Evolutionary conservation across 805 yeast genomes (phyloP).

Genomic region (Teunomyces funiuensis): DNA sequence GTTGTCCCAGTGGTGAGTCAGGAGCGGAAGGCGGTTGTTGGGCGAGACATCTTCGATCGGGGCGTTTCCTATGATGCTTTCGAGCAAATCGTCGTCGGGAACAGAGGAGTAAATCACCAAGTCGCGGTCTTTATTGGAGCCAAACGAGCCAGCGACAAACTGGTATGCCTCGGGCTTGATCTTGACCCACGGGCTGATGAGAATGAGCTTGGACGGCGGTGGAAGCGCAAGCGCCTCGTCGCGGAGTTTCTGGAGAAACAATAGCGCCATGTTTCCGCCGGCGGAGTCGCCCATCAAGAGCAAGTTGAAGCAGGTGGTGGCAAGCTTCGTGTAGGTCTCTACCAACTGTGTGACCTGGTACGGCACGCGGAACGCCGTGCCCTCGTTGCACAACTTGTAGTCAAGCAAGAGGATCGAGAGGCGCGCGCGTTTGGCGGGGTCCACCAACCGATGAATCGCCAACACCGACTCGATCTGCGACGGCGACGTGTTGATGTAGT

Average conservation of each 20-base stretch:
- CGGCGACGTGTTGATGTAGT: conserved; percentile 28
- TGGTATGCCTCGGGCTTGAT: conserved; percentile 21
- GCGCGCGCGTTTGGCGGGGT: conserved; percentile 16
- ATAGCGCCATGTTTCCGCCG: conserved; percentile 39
- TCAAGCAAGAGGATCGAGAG: conserved; percentile 24
- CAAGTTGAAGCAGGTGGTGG: conserved; percentile 21
- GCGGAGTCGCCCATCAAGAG: conserved; percentile 43
- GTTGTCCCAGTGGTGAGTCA: conserved; percentile 28
- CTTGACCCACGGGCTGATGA: conserved; percentile 42
- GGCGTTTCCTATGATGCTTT: conserved; percentile 12
- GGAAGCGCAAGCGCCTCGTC: conserved; percentile 10
- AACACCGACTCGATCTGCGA: conserved; percentile 31
- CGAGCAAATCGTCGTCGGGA: background rate
- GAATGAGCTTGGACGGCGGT: conserved; percentile 26
- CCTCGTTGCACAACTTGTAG: conserved; percentile 27
- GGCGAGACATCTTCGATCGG: conserved; percentile 21
- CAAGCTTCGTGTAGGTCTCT: conserved; percentile 23
- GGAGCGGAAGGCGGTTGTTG: conserved; percentile 21
- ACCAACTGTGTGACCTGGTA: conserved; percentile 31
- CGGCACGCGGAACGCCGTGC: conserved; percentile 26
- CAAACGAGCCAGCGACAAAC: conserved; percentile 31
- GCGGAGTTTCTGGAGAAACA: conserved; percentile 29
- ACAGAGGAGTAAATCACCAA: conserved; percentile 4
- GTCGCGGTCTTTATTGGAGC: conserved; percentile 23
- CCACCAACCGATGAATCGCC: conserved; percentile 28